A percentile compares a stretch with the other conserved stretches of the same genome.
These are phyloP conservation scores for Coemansia sp. DNA, from an alignment of 192 early-diverging fungal species.

Conservation along the genomic window DNA sequence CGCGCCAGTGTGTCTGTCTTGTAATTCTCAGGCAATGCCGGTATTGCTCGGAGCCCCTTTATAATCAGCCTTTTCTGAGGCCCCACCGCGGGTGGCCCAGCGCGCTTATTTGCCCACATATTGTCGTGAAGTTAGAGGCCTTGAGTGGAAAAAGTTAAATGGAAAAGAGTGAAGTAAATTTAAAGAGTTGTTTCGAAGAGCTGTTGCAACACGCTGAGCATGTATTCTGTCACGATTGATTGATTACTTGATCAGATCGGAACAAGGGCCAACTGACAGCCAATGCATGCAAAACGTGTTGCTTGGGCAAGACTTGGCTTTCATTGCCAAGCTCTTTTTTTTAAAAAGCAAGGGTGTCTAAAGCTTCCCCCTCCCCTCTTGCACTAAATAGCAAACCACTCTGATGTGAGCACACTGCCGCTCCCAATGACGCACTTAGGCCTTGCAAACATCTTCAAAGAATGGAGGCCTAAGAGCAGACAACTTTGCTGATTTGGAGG, in stretches of 20 bases:
- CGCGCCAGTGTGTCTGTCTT: slow-evolving; percentile 66
- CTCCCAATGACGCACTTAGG: too few species aligned
- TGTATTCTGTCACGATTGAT: not conserved
- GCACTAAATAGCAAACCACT: too few species aligned
- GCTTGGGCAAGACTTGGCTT: not conserved
- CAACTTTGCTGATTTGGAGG: too few species aligned
- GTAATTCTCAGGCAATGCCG: slow-evolving; percentile 68
- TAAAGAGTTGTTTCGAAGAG: not conserved
- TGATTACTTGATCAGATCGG: not conserved
- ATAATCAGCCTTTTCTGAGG: slow-evolving; percentile 47
- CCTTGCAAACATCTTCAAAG: too few species aligned
- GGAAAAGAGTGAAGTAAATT: not conserved
- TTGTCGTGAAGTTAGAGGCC: too few species aligned
- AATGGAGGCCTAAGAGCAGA: too few species aligned
- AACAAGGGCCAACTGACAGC: too few species aligned
- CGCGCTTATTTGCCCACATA: slow-evolving; percentile 55
- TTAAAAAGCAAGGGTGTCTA: not conserved
- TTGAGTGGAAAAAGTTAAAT: not conserved
- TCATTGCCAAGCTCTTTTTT: not conserved
- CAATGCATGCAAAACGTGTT: too few species aligned
- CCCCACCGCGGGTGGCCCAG: slow-evolving; percentile 33
- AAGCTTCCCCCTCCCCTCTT: too few species aligned
- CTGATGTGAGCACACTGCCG: too few species aligned
- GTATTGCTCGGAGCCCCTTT: slow-evolving; percentile 38
- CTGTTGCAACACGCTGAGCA: not conserved